These are phyloP conservation scores for Microbotryum scabiosae DNA, from an alignment of 1,284 basidiomycete genomes.

Conservation along the genomic window DNA sequence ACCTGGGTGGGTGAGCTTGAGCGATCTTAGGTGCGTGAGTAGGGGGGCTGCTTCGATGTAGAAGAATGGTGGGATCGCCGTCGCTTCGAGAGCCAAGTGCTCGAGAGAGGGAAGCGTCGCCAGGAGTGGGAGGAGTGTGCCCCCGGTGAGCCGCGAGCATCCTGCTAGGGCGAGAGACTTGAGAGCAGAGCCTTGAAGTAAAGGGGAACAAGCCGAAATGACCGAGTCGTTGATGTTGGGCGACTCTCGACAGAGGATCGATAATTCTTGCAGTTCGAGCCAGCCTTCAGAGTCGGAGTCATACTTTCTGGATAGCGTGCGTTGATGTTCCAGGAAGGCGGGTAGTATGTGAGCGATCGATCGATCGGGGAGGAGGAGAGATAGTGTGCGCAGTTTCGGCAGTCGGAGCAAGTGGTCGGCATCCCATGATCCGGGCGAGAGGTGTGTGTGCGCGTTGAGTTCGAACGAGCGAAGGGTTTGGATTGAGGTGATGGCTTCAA, in stretches of 20 bases:
- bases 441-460: slow-evolving; percentile 26
- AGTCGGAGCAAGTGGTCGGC: slow-evolving; percentile 17
- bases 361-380: slow-evolving; percentile 28
- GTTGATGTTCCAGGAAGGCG: slow-evolving; percentile 10
- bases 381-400: slow-evolving; percentile 12
- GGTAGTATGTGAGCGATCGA: slow-evolving; percentile 19
- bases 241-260: slow-evolving; percentile 25
- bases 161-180: slow-evolving; percentile 23
- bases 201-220: neutral
- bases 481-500: slow-evolving; percentile 13
- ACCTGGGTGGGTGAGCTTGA: slow-evolving; percentile 30
- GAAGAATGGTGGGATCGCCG: slow-evolving; percentile 17
- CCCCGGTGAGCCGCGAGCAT: slow-evolving; percentile 18
- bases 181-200: slow-evolving; percentile 1
- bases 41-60: slow-evolving; percentile 6
- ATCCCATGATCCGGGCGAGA: slow-evolving; percentile 23
- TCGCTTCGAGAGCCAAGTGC: slow-evolving; percentile 28
- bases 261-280: slow-evolving; percentile 18
- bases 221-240: slow-evolving; percentile 20
- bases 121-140: slow-evolving; percentile 13
- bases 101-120: slow-evolving; percentile 10
- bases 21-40: slow-evolving; percentile 7
- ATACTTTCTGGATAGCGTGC: neutral
- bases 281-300: neutral
- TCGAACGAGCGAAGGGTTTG: slow-evolving; percentile 13